Base-by-base conservation (phyloP, 139 green algal species). In the Chlorokybus atmophyticus region DNA sequence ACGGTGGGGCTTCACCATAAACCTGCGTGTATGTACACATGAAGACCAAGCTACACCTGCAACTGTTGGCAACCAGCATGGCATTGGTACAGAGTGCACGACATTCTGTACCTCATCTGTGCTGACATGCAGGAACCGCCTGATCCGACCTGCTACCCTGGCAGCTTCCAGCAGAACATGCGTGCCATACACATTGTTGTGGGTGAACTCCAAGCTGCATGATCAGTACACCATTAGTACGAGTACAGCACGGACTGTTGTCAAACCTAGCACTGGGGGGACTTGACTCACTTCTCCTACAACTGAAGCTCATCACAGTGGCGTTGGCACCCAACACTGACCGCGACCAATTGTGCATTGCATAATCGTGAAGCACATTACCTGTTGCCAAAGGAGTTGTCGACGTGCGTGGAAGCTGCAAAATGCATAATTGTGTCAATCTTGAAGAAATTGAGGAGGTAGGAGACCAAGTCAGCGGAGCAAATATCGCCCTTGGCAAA, bases 351-450 rank as follows among this genome's bases (percentile, higher is more conserved):
- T n/a, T n/a, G n/a, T n/a, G n/a, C n/a, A n/a, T n/a, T n/a, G n/a
- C n/a, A n/a, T n/a, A n/a, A n/a, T n/a, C n/a, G 73, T 5, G 70
- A 85, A n/a, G n/a, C n/a, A n/a, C n/a, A n/a, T n/a, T n/a, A n/a
- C n/a, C n/a, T 44, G 75, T 99, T 99, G 23, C 90, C 87, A 62
- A 99, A 98, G 1, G 79, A 93, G 72, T 94, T 93, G 78, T 98
- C 91, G 1, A 97, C 91, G 68, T 99, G 91, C 1, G 89, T 96
- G 81, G 96, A 60, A 19, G 90, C 90, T 0, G 90, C 90, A 66
- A 97, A 97, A 78, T 97, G 90, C 85, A 97, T 88, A 25, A 98
- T 75, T 5, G 90, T 95, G 77, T 99, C 92, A 19, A 99, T 84
- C 3, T 85, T 21, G 58, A 97, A 81, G 0, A 70, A 74, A 8